Percentiles rank a stretch among this genome's conserved stretches.
Evolutionary conservation across 2,329 filamentous ascomycete species (phyloP).

Genomic region (Talaromyces funiculosus): DNA sequence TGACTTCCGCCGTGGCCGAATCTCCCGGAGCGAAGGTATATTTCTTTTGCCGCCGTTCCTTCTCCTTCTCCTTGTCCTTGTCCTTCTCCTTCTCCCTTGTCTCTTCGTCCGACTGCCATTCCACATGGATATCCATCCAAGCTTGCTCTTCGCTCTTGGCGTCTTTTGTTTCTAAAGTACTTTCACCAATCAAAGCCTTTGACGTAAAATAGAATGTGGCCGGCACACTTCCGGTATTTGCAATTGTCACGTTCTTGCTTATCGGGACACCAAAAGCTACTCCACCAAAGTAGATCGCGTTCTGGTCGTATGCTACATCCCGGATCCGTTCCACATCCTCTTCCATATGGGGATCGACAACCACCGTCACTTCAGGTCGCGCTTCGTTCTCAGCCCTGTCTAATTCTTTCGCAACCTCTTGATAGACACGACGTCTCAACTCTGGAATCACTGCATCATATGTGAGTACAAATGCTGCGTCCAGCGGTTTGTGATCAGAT

Average conservation of each 20-base stretch:
- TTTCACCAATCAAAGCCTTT: constrained; percentile 51
- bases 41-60: constrained; percentile 31
- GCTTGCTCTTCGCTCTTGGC: constrained; percentile 39
- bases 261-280: constrained; percentile 64
- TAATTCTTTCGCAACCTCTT: constrained; percentile 79
- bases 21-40: constrained; percentile 80
- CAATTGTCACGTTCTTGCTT: constrained; percentile 68
- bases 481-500: constrained; percentile 91
- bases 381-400: constrained; percentile 90
- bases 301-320: constrained; percentile 36
- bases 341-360: constrained; percentile 58
- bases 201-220: constrained; percentile 78
- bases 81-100: constrained; percentile 23
- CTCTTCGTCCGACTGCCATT: constrained; percentile 43
- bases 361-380: constrained; percentile 72
- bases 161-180: constrained; percentile 23
- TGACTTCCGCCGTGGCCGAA: constrained; percentile 64
- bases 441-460: constrained; percentile 84
- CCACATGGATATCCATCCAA: constrained; percentile 69
- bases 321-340: constrained; percentile 33
- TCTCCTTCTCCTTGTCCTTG: too few relatives aligned
- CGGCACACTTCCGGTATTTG: constrained; percentile 80
- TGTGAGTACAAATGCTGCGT: constrained; percentile 73
- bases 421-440: constrained; percentile 74
- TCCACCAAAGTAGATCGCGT: constrained; percentile 70